phyloP scores from a whole-genome alignment of 257 asterid genomes.

The Ehretia macrophylla region DNA sequence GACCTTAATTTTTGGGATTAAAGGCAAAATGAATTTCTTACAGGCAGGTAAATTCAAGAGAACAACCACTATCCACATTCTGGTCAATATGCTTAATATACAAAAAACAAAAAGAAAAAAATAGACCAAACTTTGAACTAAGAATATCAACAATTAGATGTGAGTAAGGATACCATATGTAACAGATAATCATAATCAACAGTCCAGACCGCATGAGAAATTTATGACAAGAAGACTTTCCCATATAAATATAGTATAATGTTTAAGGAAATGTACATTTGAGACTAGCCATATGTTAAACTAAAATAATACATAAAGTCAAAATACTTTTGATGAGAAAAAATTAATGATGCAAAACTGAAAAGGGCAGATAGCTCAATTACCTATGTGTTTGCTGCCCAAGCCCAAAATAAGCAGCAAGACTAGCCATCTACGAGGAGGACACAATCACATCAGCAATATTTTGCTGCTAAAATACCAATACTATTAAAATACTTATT shows the following conservation, averaged over 20 bases:
- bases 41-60: too few relatives aligned
- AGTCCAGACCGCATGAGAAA: too few relatives aligned
- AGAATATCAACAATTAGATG: too few relatives aligned
- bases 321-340: neutral
- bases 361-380: neutral
- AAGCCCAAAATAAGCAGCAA: constrained; percentile 91
- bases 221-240: too few relatives aligned
- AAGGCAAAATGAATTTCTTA: constrained; percentile 5
- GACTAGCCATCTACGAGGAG: constrained; percentile 77
- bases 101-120: too few relatives aligned
- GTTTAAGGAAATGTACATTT: neutral
- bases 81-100: too few relatives aligned
- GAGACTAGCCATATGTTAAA: neutral
- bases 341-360: constrained; percentile 5
- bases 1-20: constrained; percentile 9
- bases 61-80: too few relatives aligned
- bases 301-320: too few relatives aligned
- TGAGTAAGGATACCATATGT: too few relatives aligned
- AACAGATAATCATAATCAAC: too few relatives aligned
- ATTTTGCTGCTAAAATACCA: neutral
- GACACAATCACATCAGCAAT: constrained; percentile 17
- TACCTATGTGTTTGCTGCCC: constrained; percentile 91
- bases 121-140: too few relatives aligned
- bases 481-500: neutral
- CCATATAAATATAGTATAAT: too few relatives aligned